Base-by-base conservation (phyloP, 2,329 filamentous ascomycete species). In the Moelleriella libera region DNA sequence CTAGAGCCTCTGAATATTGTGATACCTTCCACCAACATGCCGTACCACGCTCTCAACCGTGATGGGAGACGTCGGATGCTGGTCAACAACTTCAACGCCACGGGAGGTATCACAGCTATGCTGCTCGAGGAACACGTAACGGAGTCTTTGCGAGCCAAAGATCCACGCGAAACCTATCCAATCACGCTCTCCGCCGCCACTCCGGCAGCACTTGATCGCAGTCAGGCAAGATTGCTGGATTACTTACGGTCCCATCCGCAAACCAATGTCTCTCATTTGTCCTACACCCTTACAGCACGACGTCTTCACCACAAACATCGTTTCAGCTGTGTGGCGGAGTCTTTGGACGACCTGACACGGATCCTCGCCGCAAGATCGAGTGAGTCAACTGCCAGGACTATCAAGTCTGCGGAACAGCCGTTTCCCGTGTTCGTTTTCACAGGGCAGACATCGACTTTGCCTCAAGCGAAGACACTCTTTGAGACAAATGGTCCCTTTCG, bases 61-160 rank as follows among this genome's bases (percentile, higher is more conserved):
- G 39, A 42, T 21, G 30, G 21, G 29, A 46, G 45, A 1, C 57
- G 53, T 1, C 47, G 55, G 2, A 61, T 61, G 5, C 50, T 56
- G 4, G 50, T 67, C 14, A 67, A 63, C 48, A 65, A 56, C 43
- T 66, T 63, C 41, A 63, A 63, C 9, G 63, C 64, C 2, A 54
- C 61, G 5, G 63, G 64, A 1, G 58, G 55, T 41, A 67, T 66
- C 44, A 54, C 58, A 3, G 55, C 61, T 8, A 37, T 51, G 28
- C 28, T 12, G 6, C n/a, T 45, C 12, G 44, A 45, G 30, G 44
- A 45, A 7, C n/a, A 29, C 30, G 9, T 11, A 11, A 11, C 41
- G 9, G 9, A 42, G 21, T 14, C 41, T 28, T 11, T 28, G 14
- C 41, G 3, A 14, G 41, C 14, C 41, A 28, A 28, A 14, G 41